These are phyloP conservation scores for Berkeleyomyces rouxiae DNA, from an alignment of 2,329 filamentous ascomycete genomes.

Conservation along the genomic window DNA sequence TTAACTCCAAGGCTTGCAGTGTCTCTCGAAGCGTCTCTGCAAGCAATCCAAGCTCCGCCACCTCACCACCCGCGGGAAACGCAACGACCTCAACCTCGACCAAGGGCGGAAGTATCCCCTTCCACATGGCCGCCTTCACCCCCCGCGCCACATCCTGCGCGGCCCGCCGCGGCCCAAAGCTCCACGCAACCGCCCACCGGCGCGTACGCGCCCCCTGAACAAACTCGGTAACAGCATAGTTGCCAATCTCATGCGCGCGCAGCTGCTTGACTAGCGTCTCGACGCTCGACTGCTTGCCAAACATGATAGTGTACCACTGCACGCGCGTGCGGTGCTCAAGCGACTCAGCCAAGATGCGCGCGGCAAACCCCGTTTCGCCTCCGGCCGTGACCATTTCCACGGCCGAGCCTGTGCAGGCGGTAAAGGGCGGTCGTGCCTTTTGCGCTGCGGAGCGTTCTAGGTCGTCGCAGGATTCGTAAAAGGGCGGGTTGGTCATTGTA, in stretches of 20 bases:
- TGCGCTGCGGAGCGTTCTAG: conserved; percentile 45
- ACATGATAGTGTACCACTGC: conserved; percentile 82
- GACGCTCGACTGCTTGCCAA: conserved; percentile 62
- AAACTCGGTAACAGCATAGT: conserved; percentile 71
- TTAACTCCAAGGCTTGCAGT: conserved; percentile 39
- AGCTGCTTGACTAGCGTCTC: conserved; percentile 44
- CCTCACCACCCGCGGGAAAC: conserved; percentile 27
- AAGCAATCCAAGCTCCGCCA: conserved; percentile 21
- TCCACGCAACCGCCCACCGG: conserved; percentile 83
- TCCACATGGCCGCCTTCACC: conserved; percentile 25
- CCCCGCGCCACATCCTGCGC: conserved; percentile 29
- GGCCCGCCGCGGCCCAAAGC: conserved; percentile 53
- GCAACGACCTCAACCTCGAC: conserved; percentile 28
- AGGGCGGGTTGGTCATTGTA: conserved; percentile 87
- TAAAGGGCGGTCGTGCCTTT: conserved; percentile 53
- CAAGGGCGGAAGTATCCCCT: conserved; percentile 27
- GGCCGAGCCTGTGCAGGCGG: conserved; percentile 58
- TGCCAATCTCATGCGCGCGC: conserved; percentile 41
- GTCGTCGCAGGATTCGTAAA: conserved; percentile 62
- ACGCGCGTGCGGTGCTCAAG: conserved; percentile 41
- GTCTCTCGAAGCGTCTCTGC: conserved; percentile 26
- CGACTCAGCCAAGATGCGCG: conserved; percentile 54
- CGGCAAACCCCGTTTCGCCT: conserved; percentile 62
- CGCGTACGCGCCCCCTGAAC: conserved; percentile 63
- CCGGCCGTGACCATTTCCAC: conserved; percentile 75